Evolutionary conservation across 352 stramenopile species (phyloP).

Genomic region (Stramenopiles sp.): DNA sequence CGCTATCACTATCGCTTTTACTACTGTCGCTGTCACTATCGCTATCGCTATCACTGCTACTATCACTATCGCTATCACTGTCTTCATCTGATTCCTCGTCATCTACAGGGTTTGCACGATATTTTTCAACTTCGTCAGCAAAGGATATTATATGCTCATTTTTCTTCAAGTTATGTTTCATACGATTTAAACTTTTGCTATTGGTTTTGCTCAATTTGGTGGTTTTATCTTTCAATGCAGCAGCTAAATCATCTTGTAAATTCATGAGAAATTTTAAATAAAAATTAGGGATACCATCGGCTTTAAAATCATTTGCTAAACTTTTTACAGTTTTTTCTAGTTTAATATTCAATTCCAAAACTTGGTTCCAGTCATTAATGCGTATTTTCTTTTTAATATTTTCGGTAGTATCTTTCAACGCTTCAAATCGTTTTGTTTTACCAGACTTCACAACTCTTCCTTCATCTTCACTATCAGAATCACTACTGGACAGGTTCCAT

Average conservation of each 20-base stretch:
- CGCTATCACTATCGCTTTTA: constrained; percentile 12
- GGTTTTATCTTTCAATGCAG: constrained; percentile 82
- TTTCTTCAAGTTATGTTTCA: constrained; percentile 92
- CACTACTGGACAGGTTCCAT: too few relatives aligned
- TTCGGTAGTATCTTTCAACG: too few relatives aligned
- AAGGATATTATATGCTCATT: constrained; percentile 83
- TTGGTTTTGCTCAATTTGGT: constrained; percentile 92
- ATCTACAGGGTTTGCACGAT: constrained; percentile 56
- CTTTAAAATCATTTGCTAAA: too few relatives aligned
- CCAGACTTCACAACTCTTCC: too few relatives aligned
- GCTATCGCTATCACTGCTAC: constrained; percentile 9
- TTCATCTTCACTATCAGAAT: too few relatives aligned
- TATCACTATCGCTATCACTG: neutral
- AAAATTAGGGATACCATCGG: constrained; percentile 65
- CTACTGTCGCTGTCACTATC: constrained; percentile 10
- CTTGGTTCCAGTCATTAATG: too few relatives aligned
- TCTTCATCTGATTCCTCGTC: constrained; percentile 13
- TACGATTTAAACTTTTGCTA: constrained; percentile 80
- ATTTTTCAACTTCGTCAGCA: constrained; percentile 56
- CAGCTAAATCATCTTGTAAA: constrained; percentile 68
- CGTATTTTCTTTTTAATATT: too few relatives aligned
- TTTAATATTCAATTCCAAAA: too few relatives aligned
- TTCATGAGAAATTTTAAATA: constrained; percentile 74
- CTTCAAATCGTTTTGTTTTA: too few relatives aligned
- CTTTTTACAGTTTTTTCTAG: too few relatives aligned